Evolutionary conservation across 140 eudicot species (phyloP), one percentile per base, ranked within the genome.

Genomic region (Oenanthe javanica): DNA sequence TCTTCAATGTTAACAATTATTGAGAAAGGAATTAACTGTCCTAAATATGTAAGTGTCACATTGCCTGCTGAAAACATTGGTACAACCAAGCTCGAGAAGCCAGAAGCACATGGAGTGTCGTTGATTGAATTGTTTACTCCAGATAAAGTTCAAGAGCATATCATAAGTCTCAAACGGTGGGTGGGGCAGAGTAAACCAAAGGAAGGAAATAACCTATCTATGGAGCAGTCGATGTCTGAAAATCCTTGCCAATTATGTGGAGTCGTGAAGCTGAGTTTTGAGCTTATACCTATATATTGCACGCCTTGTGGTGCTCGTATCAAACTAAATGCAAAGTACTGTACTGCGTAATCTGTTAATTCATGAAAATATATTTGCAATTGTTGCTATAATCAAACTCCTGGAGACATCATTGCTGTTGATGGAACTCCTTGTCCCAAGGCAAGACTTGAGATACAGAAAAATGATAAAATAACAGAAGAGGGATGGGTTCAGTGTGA

Each of bases 401-500:
- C 40, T 9, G 72, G 72, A 8, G 72, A 64, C 1, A 23, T 16
- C 10, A 23, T 64, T 25, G 72, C 27, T 64, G 42, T 64, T 9
- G 42, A 64, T 64, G 72, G 72, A 25, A 64, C 42, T 25, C 42
- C 72, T 25, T 9, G 3, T 64, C 42, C 72, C 10, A n/a, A 64
- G 18, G 42, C 5, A 25, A 25, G 2, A 64, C 31, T 64, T 64
- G 72, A 64, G 42, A 25, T 9, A 9, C 38, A 64, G 6, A 64
- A 11, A 25, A 23, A 64, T 12, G 40, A 64, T 27, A 64, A n/a
- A 64, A 11, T n/a, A 8, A 9, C 15, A 9, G 42, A 64, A 12
- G 72, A 64, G 11, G 72, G 88, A 91, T 90, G 92, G 94, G 94
- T 90, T 72, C 90, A 82, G 78, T 90, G 92, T 88, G 94, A 87